Base-by-base conservation (phyloP, 495 filamentous ascomycete genomes). In the Tirmania nivea region DNA sequence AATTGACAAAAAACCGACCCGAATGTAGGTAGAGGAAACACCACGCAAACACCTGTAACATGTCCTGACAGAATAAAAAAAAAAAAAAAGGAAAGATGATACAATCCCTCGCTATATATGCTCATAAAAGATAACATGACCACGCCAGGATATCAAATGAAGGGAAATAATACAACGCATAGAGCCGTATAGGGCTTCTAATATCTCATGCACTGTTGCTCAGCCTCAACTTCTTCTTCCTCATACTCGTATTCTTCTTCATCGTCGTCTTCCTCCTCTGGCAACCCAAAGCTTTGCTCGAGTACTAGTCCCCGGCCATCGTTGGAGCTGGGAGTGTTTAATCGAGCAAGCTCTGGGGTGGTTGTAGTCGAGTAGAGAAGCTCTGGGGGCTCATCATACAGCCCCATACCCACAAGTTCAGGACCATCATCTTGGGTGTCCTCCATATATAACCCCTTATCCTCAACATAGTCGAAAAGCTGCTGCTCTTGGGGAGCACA, bases 261-360 rank as follows among this genome's bases (percentile, higher is more conserved):
- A 61, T 63, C 59, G 58, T 63, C 60, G 60, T 63, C 56, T 14
- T 45, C 39, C 17, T 62, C 56, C 52, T 62, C 60, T 12, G 61
- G 61, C 34, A 63, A 39, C 34, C 59, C 59, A 49, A 63, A 63
- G 54, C 61, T 63, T 49, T 56, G 58, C 20, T 63, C 61, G 50
- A 63, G 53, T 39, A 63, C 60, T 34, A 63, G 55, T 37, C 60
- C 59, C 35, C 56, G 58, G 21, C 60, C 59, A 4, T 58, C 37
- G 14, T 53, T 59, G 17, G 9, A 45, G 53, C 55, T 35, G 56
- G 56, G 39, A 59, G 60, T 3, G 59, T 56, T 4, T 59, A 31
- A 31, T 59, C 59, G 19, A 56, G 60, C 34, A 53, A 61, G 8
- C 54, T 57, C 21, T 17, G 42, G 10, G 59, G 60, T 31, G 60